Percentiles rank a stretch among this genome's conserved stretches.
These are phyloP conservation scores for Pecoramyces ruminantium DNA, from an alignment of 192 early-diverging fungal species.

Conservation along the genomic window DNA sequence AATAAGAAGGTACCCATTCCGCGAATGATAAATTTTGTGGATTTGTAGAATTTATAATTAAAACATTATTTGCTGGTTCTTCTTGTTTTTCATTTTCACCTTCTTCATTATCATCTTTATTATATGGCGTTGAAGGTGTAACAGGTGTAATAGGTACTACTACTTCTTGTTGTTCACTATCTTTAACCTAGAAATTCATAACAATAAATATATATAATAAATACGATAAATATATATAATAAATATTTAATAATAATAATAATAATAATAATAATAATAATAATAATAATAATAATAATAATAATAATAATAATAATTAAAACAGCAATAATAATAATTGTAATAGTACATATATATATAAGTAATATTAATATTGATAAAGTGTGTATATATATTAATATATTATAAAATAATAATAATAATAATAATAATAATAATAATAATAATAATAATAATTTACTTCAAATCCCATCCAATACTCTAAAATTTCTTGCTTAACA, in stretches of 20 bases:
- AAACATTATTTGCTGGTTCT: background rate
- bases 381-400: too few species aligned
- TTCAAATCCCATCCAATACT: background rate
- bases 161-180: background rate
- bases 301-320: too few species aligned
- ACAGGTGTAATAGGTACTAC: background rate
- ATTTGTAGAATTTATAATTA: background rate
- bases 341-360: too few species aligned
- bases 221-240: too few species aligned
- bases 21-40: background rate
- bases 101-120: background rate
- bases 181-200: background rate
- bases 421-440: too few species aligned
- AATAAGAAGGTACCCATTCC: background rate
- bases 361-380: too few species aligned
- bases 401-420: too few species aligned
- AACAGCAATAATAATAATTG: too few species aligned
- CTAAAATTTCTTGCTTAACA: background rate
- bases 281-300: too few species aligned
- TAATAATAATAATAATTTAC: background rate
- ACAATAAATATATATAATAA: too few species aligned
- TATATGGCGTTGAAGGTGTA: background rate
- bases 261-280: too few species aligned
- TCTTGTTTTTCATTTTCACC: background rate
- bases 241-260: too few species aligned